A percentile compares a stretch with the other conserved stretches of the same genome.
These are phyloP conservation scores for Cafeteria roenbergensis DNA, from an alignment of 108 stramenopile genomes.

Conservation along the genomic window DNA sequence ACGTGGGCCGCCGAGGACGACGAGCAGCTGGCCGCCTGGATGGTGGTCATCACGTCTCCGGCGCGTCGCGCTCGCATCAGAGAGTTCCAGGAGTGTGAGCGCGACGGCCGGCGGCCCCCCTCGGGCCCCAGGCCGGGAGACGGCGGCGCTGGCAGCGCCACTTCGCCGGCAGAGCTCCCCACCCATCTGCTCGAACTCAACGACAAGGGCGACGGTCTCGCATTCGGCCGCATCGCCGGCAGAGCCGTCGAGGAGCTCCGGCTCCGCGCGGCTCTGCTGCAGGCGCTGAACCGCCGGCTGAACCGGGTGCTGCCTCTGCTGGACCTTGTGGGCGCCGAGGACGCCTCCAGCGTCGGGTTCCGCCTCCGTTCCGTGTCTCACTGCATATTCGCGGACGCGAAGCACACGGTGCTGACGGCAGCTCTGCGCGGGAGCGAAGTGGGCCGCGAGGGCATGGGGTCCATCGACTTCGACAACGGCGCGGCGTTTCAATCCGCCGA, in stretches of 20 bases:
- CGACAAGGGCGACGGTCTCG: constrained; percentile 3
- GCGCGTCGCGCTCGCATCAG: not conserved
- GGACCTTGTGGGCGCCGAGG: not conserved
- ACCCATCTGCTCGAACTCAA: too few relatives aligned
- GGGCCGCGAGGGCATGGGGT: not conserved
- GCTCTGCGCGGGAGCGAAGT: too few relatives aligned
- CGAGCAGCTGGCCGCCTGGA: constrained; percentile 2
- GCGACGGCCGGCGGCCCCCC: too few relatives aligned
- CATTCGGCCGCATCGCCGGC: not conserved
- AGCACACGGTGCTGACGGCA: constrained; percentile 3
- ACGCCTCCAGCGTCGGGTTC: not conserved
- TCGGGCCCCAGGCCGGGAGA: too few relatives aligned
- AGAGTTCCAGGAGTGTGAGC: too few relatives aligned
- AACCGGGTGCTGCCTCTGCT: not conserved
- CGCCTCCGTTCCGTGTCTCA: not conserved
- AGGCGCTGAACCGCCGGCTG: constrained; percentile 4
- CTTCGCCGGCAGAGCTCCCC: too few relatives aligned
- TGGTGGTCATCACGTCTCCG: not conserved
- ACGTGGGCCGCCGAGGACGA: not conserved
- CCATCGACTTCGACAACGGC: constrained; percentile 1
- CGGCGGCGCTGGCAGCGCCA: too few relatives aligned
- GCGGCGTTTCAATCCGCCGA: not conserved
- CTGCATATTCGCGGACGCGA: not conserved
- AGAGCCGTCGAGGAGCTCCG: not conserved
- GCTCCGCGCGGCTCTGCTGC: not conserved